Evolutionary conservation across 176 grass and related monocot genomes (phyloP).

Genomic region (Eragrostis curvula): DNA sequence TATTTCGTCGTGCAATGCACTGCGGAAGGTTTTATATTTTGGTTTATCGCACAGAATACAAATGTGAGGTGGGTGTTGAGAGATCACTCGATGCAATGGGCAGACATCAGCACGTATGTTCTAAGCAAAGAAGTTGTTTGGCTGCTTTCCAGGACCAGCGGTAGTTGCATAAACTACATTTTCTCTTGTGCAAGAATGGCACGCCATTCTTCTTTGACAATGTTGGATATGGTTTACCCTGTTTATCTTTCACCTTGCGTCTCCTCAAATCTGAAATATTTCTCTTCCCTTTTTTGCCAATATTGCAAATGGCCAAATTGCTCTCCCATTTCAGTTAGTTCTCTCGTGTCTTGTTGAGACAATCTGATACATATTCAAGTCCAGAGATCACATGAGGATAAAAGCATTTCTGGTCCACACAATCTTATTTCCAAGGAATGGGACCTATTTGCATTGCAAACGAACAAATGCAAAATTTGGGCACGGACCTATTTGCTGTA

Average conservation of each 20-base stretch:
- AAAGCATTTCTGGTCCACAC: background rate
- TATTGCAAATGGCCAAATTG: background rate
- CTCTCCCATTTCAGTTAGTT: no score
- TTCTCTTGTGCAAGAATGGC: constrained; percentile 14
- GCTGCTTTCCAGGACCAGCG: constrained; percentile 12
- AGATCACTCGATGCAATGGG: background rate
- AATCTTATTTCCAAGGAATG: background rate
- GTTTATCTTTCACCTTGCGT: background rate
- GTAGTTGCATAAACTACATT: background rate
- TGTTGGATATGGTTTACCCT: background rate
- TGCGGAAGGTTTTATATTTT: no score
- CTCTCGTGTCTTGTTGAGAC: background rate
- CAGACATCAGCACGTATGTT: background rate
- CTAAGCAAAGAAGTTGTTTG: background rate
- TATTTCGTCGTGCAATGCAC: no score
- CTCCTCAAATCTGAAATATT: background rate
- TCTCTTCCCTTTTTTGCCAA: no score
- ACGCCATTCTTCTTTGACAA: background rate
- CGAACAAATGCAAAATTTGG: background rate
- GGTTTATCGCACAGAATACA: background rate
- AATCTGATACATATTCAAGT: no score
- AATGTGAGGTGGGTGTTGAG: background rate
- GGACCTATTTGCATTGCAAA: background rate
- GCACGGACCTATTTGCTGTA: background rate
- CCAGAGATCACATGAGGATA: background rate